Conservation (phyloP, 208 protist species). For the Sergeia podlipaevii region DNA sequence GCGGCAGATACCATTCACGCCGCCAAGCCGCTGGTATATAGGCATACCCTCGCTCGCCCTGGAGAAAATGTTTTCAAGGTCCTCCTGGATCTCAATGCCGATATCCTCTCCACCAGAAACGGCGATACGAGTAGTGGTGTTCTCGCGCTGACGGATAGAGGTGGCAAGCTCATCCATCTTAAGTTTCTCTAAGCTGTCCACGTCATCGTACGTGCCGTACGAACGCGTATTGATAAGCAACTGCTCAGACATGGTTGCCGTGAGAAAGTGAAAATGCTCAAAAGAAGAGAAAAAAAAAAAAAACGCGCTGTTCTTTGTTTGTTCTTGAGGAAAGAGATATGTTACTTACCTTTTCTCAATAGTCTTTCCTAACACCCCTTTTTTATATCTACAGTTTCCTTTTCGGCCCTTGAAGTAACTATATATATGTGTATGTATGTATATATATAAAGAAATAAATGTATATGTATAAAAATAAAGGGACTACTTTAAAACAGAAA, state of each 20-base stretch:
- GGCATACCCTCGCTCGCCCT: slow-evolving; percentile 53
- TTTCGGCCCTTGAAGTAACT: too few relatives aligned
- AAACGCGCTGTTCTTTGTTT: slow-evolving; percentile 1
- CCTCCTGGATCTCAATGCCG: slow-evolving; percentile 20
- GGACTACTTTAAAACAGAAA: not conserved
- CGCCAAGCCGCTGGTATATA: slow-evolving; percentile 49
- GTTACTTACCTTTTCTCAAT: not conserved
- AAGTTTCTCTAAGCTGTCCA: slow-evolving; percentile 16
- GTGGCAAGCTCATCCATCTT: slow-evolving; percentile 20
- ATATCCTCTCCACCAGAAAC: slow-evolving; percentile 20
- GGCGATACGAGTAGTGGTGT: slow-evolving; percentile 5
- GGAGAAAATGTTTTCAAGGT: slow-evolving; percentile 56
- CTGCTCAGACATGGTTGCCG: slow-evolving; percentile 3
- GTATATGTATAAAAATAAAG: too few relatives aligned
- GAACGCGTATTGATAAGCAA: slow-evolving; percentile 5
- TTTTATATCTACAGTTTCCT: too few relatives aligned
- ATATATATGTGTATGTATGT: too few relatives aligned
- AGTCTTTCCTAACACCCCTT: too few relatives aligned
- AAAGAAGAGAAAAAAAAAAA: not conserved
- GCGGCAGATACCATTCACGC: slow-evolving; percentile 37
- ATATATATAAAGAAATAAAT: too few relatives aligned
- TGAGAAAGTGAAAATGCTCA: too few relatives aligned
- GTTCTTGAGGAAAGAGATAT: not conserved
- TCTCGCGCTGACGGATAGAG: slow-evolving; percentile 21
- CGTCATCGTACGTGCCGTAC: slow-evolving; percentile 42